Percentiles rank a stretch among this genome's conserved stretches.
phyloP scores from a whole-genome alignment of 805 yeast species.

The Wickerhamiella shivajii region DNA sequence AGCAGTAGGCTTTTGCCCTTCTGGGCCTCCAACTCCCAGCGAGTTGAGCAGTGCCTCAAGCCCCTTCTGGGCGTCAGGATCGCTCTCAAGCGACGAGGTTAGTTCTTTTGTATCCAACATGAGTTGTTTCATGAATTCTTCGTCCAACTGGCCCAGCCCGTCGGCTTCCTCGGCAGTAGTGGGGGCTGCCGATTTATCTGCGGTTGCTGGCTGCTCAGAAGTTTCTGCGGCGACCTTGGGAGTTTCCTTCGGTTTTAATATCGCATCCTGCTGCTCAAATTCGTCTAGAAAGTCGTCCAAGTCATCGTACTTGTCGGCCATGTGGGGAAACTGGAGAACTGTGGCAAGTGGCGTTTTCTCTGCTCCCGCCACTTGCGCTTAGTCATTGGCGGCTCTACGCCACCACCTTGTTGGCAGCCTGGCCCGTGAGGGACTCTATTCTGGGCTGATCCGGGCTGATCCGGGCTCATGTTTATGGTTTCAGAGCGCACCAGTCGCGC shows the following conservation, averaged over 20 bases:
- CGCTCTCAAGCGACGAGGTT: slow-evolving; percentile 34
- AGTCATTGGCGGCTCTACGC: no score
- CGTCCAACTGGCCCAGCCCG: slow-evolving; percentile 15
- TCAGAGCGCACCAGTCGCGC: no score
- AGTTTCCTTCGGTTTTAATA: slow-evolving; percentile 30
- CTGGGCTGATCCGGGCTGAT: no score
- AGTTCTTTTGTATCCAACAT: slow-evolving; percentile 30
- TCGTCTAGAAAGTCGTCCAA: slow-evolving; percentile 61
- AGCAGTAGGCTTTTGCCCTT: slow-evolving; percentile 17
- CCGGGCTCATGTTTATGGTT: no score
- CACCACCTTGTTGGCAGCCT: no score
- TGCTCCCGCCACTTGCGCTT: no score
- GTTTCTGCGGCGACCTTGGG: neutral
- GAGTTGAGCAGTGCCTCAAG: slow-evolving; percentile 32
- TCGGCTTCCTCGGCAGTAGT: slow-evolving; percentile 15
- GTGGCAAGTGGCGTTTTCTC: no score
- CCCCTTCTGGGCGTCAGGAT: slow-evolving; percentile 38
- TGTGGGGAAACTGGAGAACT: slow-evolving; percentile 4
- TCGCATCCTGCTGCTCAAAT: slow-evolving; percentile 45
- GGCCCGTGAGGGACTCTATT: no score
- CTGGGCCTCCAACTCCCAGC: slow-evolving; percentile 11
- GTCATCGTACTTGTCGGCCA: slow-evolving; percentile 18
- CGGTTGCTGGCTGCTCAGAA: neutral
- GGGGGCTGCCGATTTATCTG: neutral
- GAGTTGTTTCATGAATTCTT: slow-evolving; percentile 26